Conservation (phyloP, 306 rosid genomes). For the Medicago truncatula region MtrunA17r5.0-ANR NC_053046.1:38580501-38581000, state of each 20-base stretch:
- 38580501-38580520: slow-evolving; percentile 1
- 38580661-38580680: not conserved
- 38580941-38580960: not conserved
- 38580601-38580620: not conserved
- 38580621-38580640: not conserved
- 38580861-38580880: not conserved
- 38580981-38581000: not conserved
- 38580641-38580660: slow-evolving; percentile 23
- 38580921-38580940: not conserved
- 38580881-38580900: not conserved
- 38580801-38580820: not conserved
- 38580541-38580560: slow-evolving; percentile 1
- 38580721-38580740: not conserved
- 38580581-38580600: not conserved
- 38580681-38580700: slow-evolving; percentile 25
- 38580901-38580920: not conserved
- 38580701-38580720: not conserved
- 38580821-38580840: not conserved
- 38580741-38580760: not conserved
- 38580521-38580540: not conserved
- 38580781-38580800: not conserved
- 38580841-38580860: slow-evolving; percentile 16
- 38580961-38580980: not conserved
- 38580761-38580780: not conserved
- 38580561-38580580: not conserved